These are phyloP conservation scores for Trichophyton simii DNA, from an alignment of 2,329 filamentous ascomycete genomes.

Conservation along the genomic window DNA sequence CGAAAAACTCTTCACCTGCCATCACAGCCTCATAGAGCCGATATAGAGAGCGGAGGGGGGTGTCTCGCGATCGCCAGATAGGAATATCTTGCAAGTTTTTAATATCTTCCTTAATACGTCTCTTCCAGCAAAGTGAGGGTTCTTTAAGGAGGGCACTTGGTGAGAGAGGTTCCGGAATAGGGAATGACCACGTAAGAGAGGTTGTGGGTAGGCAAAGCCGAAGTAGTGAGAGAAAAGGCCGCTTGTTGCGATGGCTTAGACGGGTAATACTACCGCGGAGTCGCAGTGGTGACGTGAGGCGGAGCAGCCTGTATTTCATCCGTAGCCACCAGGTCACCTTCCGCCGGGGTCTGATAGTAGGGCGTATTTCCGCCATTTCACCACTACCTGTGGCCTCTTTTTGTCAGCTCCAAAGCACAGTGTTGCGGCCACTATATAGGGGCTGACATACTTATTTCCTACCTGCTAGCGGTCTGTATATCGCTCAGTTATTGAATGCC, in stretches of 20 bases:
- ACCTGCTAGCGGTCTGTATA: too few relatives aligned
- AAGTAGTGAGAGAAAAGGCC: constrained; percentile 13
- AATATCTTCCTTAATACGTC: constrained; percentile 6
- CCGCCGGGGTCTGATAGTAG: background rate
- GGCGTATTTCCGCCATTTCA: background rate
- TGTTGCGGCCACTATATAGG: too few relatives aligned
- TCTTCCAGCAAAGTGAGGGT: constrained; percentile 7
- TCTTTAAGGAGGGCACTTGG: constrained; percentile 5
- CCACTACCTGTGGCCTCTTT: too few relatives aligned
- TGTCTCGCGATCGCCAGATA: constrained; percentile 16
- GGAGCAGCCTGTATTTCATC: constrained; percentile 6
- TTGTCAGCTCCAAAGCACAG: too few relatives aligned
- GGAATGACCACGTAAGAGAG: constrained; percentile 9
- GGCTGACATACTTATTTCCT: too few relatives aligned
- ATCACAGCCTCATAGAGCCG: constrained; percentile 17
- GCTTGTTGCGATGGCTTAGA: constrained; percentile 12
- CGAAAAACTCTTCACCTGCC: constrained; percentile 7
- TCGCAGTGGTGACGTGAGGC: constrained; percentile 8
- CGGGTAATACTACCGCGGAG: constrained; percentile 12
- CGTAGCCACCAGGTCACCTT: constrained; percentile 13
- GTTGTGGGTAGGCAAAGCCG: constrained; percentile 11
- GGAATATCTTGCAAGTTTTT: background rate
- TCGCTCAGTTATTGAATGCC: too few relatives aligned
- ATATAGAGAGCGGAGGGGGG: constrained; percentile 17
- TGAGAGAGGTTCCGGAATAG: constrained; percentile 3